phyloP scores from a whole-genome alignment of 352 stramenopile genomes.

The Aphanomyces euteiches region DNA sequence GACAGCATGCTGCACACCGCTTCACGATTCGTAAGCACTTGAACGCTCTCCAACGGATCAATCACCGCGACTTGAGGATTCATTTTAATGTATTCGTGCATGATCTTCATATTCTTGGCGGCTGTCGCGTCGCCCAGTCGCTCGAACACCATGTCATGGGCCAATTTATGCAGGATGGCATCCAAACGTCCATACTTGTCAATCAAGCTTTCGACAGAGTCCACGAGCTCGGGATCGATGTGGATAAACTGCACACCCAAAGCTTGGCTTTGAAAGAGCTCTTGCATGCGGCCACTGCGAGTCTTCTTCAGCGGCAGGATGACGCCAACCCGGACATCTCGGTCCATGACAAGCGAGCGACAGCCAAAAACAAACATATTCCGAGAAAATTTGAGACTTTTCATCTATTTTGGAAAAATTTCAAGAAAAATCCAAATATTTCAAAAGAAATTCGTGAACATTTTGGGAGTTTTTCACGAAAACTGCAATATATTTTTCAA shows the following conservation, averaged over 20 bases:
- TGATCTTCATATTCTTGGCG: constrained; percentile 44
- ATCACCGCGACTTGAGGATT: constrained; percentile 55
- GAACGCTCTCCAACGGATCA: constrained; percentile 64
- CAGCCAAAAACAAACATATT: too few species aligned
- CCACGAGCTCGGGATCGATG: constrained; percentile 58
- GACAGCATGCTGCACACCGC: constrained; percentile 53
- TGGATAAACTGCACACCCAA: constrained; percentile 66
- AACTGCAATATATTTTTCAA: too few species aligned
- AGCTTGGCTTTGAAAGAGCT: constrained; percentile 46
- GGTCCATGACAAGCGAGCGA: too few species aligned
- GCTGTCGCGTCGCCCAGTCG: constrained; percentile 48
- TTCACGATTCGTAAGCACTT: constrained; percentile 64
- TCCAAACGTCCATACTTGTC: constrained; percentile 49
- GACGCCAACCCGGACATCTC: constrained; percentile 45
- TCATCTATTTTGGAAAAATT: too few species aligned
- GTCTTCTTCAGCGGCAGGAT: constrained; percentile 84
- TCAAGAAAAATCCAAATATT: too few species aligned
- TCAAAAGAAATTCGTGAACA: too few species aligned
- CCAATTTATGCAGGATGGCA: constrained; percentile 74
- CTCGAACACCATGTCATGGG: constrained; percentile 79
- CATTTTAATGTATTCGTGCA: constrained; percentile 44
- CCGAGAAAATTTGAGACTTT: too few species aligned
- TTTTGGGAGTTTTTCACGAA: too few species aligned
- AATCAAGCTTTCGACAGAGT: constrained; percentile 38
- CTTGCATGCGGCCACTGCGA: constrained; percentile 49